Evolutionary conservation across 75 land plant species (phyloP), one percentile per base, ranked within the genome.

Genomic region (Pinus taeda): DNA sequence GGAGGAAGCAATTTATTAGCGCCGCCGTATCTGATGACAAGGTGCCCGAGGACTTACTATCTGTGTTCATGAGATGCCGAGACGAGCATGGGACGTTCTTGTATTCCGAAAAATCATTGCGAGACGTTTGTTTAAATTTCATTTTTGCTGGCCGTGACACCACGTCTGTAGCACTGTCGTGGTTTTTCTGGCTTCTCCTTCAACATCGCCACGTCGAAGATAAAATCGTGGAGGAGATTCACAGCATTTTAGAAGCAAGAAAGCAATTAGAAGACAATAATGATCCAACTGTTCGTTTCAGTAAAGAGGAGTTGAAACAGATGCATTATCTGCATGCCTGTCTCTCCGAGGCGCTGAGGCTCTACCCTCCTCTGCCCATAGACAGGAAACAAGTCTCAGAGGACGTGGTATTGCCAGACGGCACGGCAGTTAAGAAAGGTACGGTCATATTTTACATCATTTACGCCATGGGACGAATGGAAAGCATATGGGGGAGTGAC

Each of bases 241-340:
- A 14, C 6, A 4, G 29, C 29, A 18, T 75, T 21, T 18, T 59
- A 24, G 57, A 18, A 37, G 21, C 24, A 21, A 36, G 56, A n/a
- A 8, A 17, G 58, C n/a, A 17, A 13, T 11, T 11, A 42, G 57
- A 15, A 37, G 58, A 15, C 7, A 15, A 17, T 5, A 21, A 24
- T 7, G 12, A 26, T 15, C 33, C n/a, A 36, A 11, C 7, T 30
- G 45, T 18, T 39, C 0, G 18, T 66, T 62, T 24, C 9, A 15
- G 18, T 45, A 4, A 30, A 30, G 0, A 69, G 26, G 76, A 45
- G 39, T 74, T 77, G 15, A 39, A 55, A 39, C 42, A 80, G 75
- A 15, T 86, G 76, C 56, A 57, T 12, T 86, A 84, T 75, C 57
- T 86, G 37, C 87, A 84, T 17, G 86, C 88, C 7, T 79, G 77